These are phyloP conservation scores for Hura crepitans DNA, from an alignment of 441 rosid species.

Conservation along the genomic window DNA sequence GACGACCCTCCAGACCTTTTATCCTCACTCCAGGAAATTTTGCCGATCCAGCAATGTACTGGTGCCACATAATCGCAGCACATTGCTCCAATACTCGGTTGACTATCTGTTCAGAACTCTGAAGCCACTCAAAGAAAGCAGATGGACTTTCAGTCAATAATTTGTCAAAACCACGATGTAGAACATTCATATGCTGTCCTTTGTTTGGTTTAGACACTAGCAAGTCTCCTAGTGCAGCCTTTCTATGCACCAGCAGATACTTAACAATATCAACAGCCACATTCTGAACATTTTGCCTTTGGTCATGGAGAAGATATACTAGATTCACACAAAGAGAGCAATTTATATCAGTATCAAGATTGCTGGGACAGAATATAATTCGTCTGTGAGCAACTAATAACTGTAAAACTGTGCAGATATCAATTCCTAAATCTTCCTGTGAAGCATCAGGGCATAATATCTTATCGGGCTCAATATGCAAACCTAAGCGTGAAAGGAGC, in stretches of 20 bases:
- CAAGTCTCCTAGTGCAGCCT: constrained; percentile 88
- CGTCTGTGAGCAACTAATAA: constrained; percentile 86
- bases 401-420: constrained; percentile 83
- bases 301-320: constrained; percentile 77
- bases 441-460: constrained; percentile 44
- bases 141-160: constrained; percentile 79
- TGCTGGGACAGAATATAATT: constrained; percentile 93
- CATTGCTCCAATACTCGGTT: constrained; percentile 93
- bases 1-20: constrained; percentile 93
- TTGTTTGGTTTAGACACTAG: constrained; percentile 89
- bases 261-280: constrained; percentile 85
- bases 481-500: constrained; percentile 74
- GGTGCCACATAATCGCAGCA: constrained; percentile 99
- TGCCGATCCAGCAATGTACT: constrained; percentile 90
- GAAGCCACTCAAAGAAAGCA: constrained; percentile 85
- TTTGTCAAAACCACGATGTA: constrained; percentile 96
- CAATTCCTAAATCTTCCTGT: constrained; percentile 73
- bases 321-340: constrained; percentile 94
- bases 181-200: constrained; percentile 74
- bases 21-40: constrained; percentile 99
- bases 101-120: constrained; percentile 68
- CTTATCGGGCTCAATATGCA: constrained; percentile 70
- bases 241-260: constrained; percentile 84
- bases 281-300: constrained; percentile 75
- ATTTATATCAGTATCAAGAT: constrained; percentile 90